Base-by-base conservation (phyloP, 306 rosid species). In the Pyrus betulifolia region DNA sequence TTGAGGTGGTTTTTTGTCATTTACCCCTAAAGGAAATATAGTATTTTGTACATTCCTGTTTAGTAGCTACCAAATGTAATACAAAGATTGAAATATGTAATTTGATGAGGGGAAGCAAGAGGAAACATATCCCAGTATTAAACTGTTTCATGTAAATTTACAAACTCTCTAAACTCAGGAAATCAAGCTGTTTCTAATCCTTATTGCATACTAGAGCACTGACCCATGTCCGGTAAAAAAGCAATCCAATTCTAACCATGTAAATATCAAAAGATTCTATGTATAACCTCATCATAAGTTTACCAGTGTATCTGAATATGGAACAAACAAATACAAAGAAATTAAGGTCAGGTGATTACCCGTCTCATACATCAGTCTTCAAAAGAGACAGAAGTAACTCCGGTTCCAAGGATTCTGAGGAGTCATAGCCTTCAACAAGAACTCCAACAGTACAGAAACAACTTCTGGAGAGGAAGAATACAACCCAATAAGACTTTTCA, bases 391-490 rank as follows among this genome's bases (percentile, higher is more conserved):
- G 7, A 33, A 33, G 35, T 33, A 33, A 33, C 35, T 33, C 35
- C 7, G 74, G 75, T 61, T 77, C 89, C 65, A 70, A 63, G 35
- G 74, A 65, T 58, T 84, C 86, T 33, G 88, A 85, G 38, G 88
- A 85, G 61, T 86, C 81, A 86, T 54, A 68, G 87, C 82, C 77
- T 85, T 83, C 67, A 84, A 75, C 88, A 92, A 85, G 81, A 79
- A 82, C 70, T 88, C 92, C 92, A 92, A 70, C 86, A 95, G 67
- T 62, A 81, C 88, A 68, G 88, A 83, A 52, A 87, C 93, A 78
- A 90, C 83, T 84, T 95, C 97, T 28, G 90, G 84, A 71, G 97
- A 91, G 64, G 91, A 87, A 30, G 96, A 82, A 80, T 88, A 92
- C 70, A 95, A 82, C 80, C 70, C 85, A 70, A 84, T 82, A 72